These are phyloP conservation scores for Cornus florida DNA, from an alignment of 148 eudicot species.

Conservation along the genomic window DNA sequence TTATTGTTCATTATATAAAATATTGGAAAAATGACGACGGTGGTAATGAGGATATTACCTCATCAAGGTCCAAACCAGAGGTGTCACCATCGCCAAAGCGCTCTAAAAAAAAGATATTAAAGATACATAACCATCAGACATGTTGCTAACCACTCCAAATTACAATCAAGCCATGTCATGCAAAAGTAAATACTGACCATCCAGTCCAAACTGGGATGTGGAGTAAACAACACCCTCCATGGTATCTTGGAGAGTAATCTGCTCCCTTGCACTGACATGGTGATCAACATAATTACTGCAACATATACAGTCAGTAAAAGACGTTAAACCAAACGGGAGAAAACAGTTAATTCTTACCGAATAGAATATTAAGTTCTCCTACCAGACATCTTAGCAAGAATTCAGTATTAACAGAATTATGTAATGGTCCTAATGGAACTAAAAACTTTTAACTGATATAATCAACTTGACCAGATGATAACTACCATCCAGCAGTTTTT, in stretches of 20 bases:
- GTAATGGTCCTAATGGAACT: not conserved
- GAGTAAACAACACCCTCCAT: constrained; percentile 81
- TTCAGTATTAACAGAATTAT: not conserved
- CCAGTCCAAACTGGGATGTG: constrained; percentile 83
- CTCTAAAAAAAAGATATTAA: constrained; percentile 39
- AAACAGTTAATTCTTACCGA: not conserved
- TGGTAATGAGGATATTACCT: constrained; percentile 40
- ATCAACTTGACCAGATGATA: not conserved
- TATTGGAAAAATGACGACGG: not conserved
- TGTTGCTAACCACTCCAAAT: not conserved
- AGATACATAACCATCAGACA: not conserved
- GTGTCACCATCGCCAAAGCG: constrained; percentile 97
- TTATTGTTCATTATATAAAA: no score
- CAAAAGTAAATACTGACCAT: constrained; percentile 60
- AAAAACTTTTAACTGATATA: not conserved
- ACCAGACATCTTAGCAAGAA: not conserved
- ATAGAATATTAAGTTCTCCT: not conserved
- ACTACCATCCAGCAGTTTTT: not conserved
- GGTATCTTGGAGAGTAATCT: constrained; percentile 89
- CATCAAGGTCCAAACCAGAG: constrained; percentile 90
- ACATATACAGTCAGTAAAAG: constrained; percentile 8
- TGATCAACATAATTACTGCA: constrained; percentile 92
- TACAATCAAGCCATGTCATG: constrained; percentile 6
- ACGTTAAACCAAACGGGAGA: constrained; percentile 3
- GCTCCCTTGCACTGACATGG: constrained; percentile 94